phyloP scores from a whole-genome alignment of 495 filamentous ascomycete genomes.

The Cercophora sp. region DNA sequence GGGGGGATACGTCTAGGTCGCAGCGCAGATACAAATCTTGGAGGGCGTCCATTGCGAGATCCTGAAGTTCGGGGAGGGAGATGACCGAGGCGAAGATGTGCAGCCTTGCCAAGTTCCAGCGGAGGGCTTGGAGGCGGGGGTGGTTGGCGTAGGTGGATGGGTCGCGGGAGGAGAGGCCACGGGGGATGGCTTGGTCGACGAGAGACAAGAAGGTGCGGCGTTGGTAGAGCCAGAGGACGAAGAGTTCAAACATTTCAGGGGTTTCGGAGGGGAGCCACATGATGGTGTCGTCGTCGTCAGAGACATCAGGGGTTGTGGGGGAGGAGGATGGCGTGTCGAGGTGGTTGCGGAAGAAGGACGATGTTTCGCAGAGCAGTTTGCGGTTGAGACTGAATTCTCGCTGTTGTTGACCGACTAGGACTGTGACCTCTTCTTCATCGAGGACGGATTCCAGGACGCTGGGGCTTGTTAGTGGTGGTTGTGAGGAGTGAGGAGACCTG shows the following conservation, averaged over 20 bases:
- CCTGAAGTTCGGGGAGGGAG: slow-evolving; percentile 38
- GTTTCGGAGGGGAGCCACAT: slow-evolving; percentile 39
- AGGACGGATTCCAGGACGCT: slow-evolving; percentile 13
- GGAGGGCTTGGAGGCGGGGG: slow-evolving; percentile 23
- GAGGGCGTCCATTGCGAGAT: slow-evolving; percentile 45
- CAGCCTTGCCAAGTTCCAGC: slow-evolving; percentile 41
- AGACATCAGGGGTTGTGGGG: background rate
- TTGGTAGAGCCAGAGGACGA: slow-evolving; percentile 43
- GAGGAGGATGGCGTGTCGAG: slow-evolving; percentile 22
- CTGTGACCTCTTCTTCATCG: slow-evolving; percentile 33
- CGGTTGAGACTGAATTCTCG: slow-evolving; percentile 39
- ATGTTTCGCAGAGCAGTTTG: slow-evolving; percentile 35
- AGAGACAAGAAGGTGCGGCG: slow-evolving; percentile 31
- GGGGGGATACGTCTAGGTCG: slow-evolving; percentile 45
- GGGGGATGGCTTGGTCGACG: slow-evolving; percentile 32
- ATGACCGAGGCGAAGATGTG: slow-evolving; percentile 46
- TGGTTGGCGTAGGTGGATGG: slow-evolving; percentile 14
- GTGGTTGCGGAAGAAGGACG: slow-evolving; percentile 39
- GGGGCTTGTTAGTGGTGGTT: background rate
- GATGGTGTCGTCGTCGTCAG: slow-evolving; percentile 22
- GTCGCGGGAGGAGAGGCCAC: slow-evolving; percentile 17
- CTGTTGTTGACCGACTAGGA: slow-evolving; percentile 40
- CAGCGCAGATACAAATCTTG: slow-evolving; percentile 48
- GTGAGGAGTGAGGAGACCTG: no score
- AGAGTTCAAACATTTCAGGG: slow-evolving; percentile 45